phyloP scores from a whole-genome alignment of 139 green algal genomes.

The Picocystis salinarum region DNA sequence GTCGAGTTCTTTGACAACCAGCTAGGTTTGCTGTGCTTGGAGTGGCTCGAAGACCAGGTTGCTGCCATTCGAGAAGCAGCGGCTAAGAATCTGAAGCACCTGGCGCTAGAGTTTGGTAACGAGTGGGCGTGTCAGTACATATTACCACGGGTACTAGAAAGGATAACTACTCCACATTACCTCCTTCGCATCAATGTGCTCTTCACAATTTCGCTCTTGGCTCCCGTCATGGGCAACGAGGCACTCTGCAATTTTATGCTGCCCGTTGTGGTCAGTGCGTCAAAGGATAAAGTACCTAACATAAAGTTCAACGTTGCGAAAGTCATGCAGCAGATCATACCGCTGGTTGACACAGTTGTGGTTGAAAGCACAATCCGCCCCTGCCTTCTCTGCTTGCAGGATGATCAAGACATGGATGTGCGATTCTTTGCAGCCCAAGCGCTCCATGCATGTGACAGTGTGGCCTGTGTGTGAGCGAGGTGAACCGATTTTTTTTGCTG shows the following conservation, averaged over 20 bases:
- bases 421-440: conserved; percentile 51
- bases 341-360: conserved; percentile 39
- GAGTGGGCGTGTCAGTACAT: conserved; percentile 83
- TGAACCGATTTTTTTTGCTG: too few species aligned
- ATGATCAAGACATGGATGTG: conserved; percentile 80
- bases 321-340: conserved; percentile 55
- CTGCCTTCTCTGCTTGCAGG: conserved; percentile 53
- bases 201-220: conserved; percentile 50
- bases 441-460: not conserved
- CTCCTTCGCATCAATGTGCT: conserved; percentile 91
- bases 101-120: conserved; percentile 78
- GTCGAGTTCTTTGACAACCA: conserved; percentile 50
- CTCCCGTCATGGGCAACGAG: conserved; percentile 54
- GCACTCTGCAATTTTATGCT: conserved; percentile 64
- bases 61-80: conserved; percentile 78
- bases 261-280: conserved; percentile 53
- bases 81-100: conserved; percentile 59
- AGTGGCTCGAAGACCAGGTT: conserved; percentile 81
- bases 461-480: too few species aligned
- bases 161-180: conserved; percentile 67
- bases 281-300: conserved; percentile 76
- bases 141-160: conserved; percentile 46
- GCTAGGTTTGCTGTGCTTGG: conserved; percentile 82
- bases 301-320: conserved; percentile 89
- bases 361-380: conserved; percentile 60